phyloP scores from a whole-genome alignment of 2,329 filamentous ascomycete genomes.

The Pezicula carpinea region DNA sequence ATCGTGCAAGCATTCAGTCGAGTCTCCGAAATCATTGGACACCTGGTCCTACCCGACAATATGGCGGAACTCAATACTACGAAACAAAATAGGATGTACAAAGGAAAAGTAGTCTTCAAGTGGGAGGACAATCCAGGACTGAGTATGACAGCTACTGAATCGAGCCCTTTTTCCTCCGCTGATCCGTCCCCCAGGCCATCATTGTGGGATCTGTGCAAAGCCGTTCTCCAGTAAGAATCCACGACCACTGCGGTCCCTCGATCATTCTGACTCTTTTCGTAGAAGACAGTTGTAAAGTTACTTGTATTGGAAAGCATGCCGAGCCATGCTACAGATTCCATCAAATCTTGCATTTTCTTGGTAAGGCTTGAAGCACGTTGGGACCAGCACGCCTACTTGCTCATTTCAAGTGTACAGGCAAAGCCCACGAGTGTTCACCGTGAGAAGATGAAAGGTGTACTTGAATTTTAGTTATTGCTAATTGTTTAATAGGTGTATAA shows the following conservation, averaged over 20 bases:
- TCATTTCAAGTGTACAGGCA: slow-evolving; percentile 14
- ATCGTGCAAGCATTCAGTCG: no score
- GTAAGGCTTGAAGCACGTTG: slow-evolving; percentile 12
- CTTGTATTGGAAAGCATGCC: slow-evolving; percentile 28
- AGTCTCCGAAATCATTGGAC: no score
- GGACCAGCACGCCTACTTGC: neutral
- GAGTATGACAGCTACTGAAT: slow-evolving; percentile 13
- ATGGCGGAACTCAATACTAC: neutral
- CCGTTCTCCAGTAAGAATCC: slow-evolving; percentile 23
- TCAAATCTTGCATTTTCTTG: slow-evolving; percentile 29
- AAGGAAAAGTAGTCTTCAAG: slow-evolving; percentile 23
- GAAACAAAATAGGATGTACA: slow-evolving; percentile 3
- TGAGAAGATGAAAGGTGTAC: slow-evolving; percentile 10
- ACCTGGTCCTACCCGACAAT: neutral
- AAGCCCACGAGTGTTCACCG: slow-evolving; percentile 26
- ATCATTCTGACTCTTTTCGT: slow-evolving; percentile 2
- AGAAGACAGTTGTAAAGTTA: slow-evolving; percentile 26
- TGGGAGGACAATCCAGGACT: slow-evolving; percentile 28
- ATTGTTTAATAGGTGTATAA: slow-evolving; percentile 21
- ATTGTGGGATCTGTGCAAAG: slow-evolving; percentile 26
- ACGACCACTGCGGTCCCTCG: neutral
- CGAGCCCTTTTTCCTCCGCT: slow-evolving; percentile 3
- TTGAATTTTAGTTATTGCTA: neutral
- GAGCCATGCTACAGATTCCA: slow-evolving; percentile 30
- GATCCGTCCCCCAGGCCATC: slow-evolving; percentile 23